Percentiles rank a stretch among this genome's conserved stretches.
phyloP scores from a whole-genome alignment of 2,329 filamentous ascomycete genomes.

The Arthrobotrys iridis region DNA sequence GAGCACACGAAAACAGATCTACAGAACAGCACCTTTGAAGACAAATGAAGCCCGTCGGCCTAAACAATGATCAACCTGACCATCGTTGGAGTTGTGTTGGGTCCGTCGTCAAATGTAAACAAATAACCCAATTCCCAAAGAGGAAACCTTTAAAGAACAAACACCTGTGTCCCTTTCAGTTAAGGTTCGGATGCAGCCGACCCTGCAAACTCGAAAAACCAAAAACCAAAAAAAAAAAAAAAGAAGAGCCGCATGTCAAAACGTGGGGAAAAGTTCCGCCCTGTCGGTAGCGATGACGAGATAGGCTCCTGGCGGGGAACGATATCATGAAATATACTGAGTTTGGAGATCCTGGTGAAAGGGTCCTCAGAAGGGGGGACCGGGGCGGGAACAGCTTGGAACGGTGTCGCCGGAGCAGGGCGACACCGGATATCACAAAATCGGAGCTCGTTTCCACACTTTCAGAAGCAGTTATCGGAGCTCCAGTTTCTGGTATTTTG shows the following conservation, averaged over 20 bases:
- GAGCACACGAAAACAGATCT: neutral
- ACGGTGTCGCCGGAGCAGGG: conserved; percentile 35
- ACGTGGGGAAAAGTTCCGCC: conserved; percentile 42
- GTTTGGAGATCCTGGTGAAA: conserved; percentile 35
- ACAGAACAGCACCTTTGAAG: neutral
- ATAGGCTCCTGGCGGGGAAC: neutral
- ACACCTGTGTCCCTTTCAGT: neutral
- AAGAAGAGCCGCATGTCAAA: conserved; percentile 53
- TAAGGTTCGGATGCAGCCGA: conserved; percentile 37
- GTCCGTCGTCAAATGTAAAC: neutral
- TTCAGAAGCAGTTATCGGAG: neutral
- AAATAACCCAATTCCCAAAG: conserved; percentile 1
- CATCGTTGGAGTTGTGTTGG: neutral
- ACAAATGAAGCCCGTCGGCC: neutral
- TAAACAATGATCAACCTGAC: neutral
- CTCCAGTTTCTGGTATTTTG: conserved; percentile 11
- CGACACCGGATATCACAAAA: conserved; percentile 31
- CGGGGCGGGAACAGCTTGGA: conserved; percentile 7
- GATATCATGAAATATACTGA: conserved; percentile 10
- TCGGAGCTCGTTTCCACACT: neutral
- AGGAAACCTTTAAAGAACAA: conserved; percentile 13
- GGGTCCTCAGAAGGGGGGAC: neutral
- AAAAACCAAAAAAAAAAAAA: too few relatives aligned
- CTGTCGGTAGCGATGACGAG: conserved; percentile 46
- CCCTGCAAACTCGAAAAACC: neutral